phyloP scores from a whole-genome alignment of 129 eudicot genomes.

The Artemisia tridentata region DNA sequence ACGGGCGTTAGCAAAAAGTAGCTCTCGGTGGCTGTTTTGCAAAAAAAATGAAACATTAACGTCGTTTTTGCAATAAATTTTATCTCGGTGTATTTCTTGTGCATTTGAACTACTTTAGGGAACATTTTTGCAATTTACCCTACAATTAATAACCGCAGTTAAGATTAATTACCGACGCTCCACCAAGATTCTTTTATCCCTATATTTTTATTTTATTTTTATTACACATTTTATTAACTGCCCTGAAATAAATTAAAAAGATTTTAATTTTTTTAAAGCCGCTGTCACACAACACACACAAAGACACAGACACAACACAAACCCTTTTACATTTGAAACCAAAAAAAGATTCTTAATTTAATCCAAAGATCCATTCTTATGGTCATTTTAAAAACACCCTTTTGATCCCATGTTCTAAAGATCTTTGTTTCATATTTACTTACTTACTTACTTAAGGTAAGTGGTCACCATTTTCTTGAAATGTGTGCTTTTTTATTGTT shows the following conservation, averaged over 20 bases:
- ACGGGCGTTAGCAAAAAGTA: too few relatives aligned
- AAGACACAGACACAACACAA: slow-evolving; percentile 13
- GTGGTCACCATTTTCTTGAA: slow-evolving; percentile 8
- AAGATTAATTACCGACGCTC: slow-evolving; percentile 39
- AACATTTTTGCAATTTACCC: too few relatives aligned
- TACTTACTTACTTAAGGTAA: too few relatives aligned
- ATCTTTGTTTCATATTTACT: slow-evolving; percentile 30
- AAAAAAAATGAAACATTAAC: too few relatives aligned
- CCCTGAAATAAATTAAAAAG: not conserved
- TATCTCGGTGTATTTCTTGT: too few relatives aligned
- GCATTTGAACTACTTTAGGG: too few relatives aligned
- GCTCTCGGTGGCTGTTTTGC: too few relatives aligned
- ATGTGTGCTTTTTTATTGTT: slow-evolving; percentile 29
- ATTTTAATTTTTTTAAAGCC: too few relatives aligned
- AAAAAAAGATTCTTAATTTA: slow-evolving; percentile 17
- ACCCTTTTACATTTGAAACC: slow-evolving; percentile 37
- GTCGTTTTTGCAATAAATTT: too few relatives aligned
- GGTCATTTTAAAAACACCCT: slow-evolving; percentile 23
- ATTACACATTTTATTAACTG: not conserved
- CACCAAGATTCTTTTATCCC: slow-evolving; percentile 5
- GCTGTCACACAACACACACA: not conserved
- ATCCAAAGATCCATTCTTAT: slow-evolving; percentile 28
- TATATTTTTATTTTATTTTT: too few relatives aligned
- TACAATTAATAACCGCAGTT: slow-evolving; percentile 10
- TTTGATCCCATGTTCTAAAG: slow-evolving; percentile 35